Percentiles rank a stretch among this genome's conserved stretches.
Conservation (phyloP, 2,329 filamentous ascomycete genomes). For the Microsporum audouinii region DNA sequence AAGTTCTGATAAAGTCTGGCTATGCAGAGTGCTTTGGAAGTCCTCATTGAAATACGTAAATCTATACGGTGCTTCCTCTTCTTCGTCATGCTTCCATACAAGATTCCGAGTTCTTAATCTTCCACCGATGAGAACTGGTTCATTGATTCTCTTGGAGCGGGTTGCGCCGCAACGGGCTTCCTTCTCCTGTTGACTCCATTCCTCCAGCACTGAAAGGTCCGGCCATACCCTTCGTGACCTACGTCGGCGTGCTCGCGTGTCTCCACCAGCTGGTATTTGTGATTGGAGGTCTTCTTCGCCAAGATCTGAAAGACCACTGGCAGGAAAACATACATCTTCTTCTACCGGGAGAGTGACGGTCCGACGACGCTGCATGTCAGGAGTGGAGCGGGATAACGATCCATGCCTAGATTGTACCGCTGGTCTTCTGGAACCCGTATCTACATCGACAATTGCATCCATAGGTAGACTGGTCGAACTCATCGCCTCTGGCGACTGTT, state of each 20-base stretch:
- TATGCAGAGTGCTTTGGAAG: slow-evolving; percentile 90
- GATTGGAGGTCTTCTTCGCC: slow-evolving; percentile 60
- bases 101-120: slow-evolving; percentile 68
- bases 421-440: slow-evolving; percentile 20
- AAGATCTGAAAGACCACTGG: slow-evolving; percentile 64
- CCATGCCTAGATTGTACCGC: slow-evolving; percentile 27
- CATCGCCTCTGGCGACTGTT: slow-evolving; percentile 28
- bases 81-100: slow-evolving; percentile 75
- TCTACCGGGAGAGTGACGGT: slow-evolving; percentile 56
- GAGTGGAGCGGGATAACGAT: slow-evolving; percentile 30
- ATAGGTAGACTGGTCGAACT: slow-evolving; percentile 16
- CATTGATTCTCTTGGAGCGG: slow-evolving; percentile 80
- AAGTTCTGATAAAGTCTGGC: slow-evolving; percentile 86
- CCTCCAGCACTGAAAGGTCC: slow-evolving; percentile 69
- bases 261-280: slow-evolving; percentile 37
- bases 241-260: slow-evolving; percentile 35
- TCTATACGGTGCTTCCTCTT: slow-evolving; percentile 81
- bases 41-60: slow-evolving; percentile 99
- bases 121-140: slow-evolving; percentile 85
- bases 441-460: slow-evolving; percentile 38
- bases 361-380: slow-evolving; percentile 39
- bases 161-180: slow-evolving; percentile 72
- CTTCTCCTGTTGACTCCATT: slow-evolving; percentile 85
- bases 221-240: slow-evolving; percentile 70
- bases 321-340: slow-evolving; percentile 87